Conservation (phyloP, 345 rosid genomes). For the Populus nigra region DNA sequence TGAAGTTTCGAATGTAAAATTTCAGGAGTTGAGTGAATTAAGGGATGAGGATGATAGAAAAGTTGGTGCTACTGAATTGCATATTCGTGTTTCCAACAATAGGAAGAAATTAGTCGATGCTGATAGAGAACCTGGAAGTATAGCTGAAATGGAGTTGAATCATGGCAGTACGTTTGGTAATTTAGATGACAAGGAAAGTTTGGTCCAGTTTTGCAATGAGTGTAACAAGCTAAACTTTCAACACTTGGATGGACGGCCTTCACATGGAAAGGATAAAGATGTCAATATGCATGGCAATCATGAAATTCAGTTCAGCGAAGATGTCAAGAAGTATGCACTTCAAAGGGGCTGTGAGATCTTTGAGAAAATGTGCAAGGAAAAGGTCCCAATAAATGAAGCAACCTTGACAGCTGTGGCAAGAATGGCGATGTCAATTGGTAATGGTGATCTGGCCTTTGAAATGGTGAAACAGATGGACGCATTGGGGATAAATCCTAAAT, state of each 20-base stretch:
- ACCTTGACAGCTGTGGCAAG: constrained; percentile 60
- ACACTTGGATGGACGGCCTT: constrained; percentile 8
- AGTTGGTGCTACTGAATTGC: constrained; percentile 6
- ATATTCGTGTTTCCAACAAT: constrained; percentile 2
- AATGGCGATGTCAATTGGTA: constrained; percentile 56
- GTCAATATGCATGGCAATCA: constrained; percentile 7
- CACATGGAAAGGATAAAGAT: neutral
- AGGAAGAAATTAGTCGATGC: neutral
- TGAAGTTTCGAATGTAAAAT: constrained; percentile 10
- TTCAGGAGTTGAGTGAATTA: constrained; percentile 7
- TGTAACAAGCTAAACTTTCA: constrained; percentile 11
- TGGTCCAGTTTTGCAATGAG: constrained; percentile 16
- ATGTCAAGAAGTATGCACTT: constrained; percentile 50
- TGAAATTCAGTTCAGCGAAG: constrained; percentile 40
- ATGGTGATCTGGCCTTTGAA: constrained; percentile 71
- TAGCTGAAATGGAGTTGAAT: constrained; percentile 12
- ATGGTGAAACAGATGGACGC: constrained; percentile 59
- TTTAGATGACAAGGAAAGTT: constrained; percentile 13
- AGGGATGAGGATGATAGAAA: constrained; percentile 1
- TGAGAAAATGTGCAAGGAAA: constrained; percentile 42
- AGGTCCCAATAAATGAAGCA: constrained; percentile 58
- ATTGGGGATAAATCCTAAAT: constrained; percentile 51
- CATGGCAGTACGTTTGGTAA: constrained; percentile 5
- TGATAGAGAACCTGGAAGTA: neutral
- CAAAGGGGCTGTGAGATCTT: constrained; percentile 58